Evolutionary conservation across 2,329 filamentous ascomycete genomes (phyloP).

Genomic region (Paecilomyces variotii): DNA sequence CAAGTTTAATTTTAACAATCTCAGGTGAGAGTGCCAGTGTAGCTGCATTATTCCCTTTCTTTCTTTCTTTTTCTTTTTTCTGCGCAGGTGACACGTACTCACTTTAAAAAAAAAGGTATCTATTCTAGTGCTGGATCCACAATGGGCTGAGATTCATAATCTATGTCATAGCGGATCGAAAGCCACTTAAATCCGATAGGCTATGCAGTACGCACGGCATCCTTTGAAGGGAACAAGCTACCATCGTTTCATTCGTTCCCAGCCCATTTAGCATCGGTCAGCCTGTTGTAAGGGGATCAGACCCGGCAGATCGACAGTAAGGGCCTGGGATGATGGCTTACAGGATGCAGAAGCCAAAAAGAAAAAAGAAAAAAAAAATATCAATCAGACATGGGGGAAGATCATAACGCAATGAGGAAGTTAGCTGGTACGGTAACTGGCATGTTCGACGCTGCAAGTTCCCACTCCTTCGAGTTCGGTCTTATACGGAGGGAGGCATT

Average conservation of each 20-base stretch:
- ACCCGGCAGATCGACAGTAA: conserved; percentile 6
- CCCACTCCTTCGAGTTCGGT: not conserved
- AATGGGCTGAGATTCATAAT: not conserved
- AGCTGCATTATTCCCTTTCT: not conserved
- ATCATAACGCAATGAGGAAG: not conserved
- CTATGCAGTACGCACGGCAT: not conserved
- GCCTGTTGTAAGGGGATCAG: not conserved
- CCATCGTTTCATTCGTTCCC: not conserved
- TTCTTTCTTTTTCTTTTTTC: not conserved
- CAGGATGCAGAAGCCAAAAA: not conserved
- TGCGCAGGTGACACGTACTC: not conserved
- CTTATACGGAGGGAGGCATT: not conserved
- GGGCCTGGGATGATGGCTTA: conserved; percentile 4
- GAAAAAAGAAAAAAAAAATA: not conserved
- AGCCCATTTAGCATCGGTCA: not conserved
- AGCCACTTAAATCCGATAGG: not conserved
- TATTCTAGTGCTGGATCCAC: not conserved
- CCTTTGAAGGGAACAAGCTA: not conserved
- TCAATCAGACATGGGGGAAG: not conserved
- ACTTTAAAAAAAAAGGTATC: not conserved
- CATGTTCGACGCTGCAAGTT: not conserved
- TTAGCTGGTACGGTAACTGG: not conserved
- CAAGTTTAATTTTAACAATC: not conserved
- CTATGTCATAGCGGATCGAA: not conserved
- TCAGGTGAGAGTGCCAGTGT: not conserved